Evolutionary conservation across 805 yeast genomes (phyloP), one percentile per base, ranked within the genome.

Genomic region (Saccharomyces eubayanus): DNA sequence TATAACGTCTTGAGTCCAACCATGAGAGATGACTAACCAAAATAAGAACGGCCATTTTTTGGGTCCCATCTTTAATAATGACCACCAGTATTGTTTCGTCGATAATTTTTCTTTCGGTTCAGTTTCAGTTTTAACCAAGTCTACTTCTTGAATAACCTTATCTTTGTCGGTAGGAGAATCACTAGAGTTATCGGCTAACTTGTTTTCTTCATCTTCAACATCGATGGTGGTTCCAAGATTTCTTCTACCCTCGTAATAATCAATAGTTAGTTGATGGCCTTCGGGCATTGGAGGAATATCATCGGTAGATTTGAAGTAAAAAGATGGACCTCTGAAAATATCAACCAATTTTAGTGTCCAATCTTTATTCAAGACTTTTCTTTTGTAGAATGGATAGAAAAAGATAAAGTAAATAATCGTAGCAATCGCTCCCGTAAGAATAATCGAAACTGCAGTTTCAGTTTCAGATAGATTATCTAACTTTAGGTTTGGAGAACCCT

Each of bases 401-500:
- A 83, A 81, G 16, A 78, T 49, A 62, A 79, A 62, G 66, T 82
- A 83, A 30, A 85, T 50, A 0, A 69, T 45, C 12, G 76, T 59
- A 6, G 87, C 85, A 56, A 76, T 84, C 40, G 70, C 82, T 57
- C 82, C 89, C 52, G 80, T 84, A 53, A 89, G 87, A 52, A 85
- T 70, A 56, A 84, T 79, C 30, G 87, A 74, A 9, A 82, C 87
- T 48, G 72, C 74, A 46, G 79, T 79, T 10, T 84, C 77, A 30
- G 79, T 78, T 5, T 74, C 62, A 1, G 83, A 72, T 51, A 85
- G 73, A 6, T 80, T 64, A 58, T 80, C 74, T 62, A 86, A 74
- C 28, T 80, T 71, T 61, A 85, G 76, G 58, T 77, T 77, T 62
- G 91, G 89, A 53, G 91, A 84, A 62, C 90, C 91, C 67, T 86